A percentile compares a stretch with the other conserved stretches of the same genome.
These are phyloP conservation scores for Platanus orientalis DNA, from an alignment of 164 flowering plant species.

Conservation along the genomic window DNA sequence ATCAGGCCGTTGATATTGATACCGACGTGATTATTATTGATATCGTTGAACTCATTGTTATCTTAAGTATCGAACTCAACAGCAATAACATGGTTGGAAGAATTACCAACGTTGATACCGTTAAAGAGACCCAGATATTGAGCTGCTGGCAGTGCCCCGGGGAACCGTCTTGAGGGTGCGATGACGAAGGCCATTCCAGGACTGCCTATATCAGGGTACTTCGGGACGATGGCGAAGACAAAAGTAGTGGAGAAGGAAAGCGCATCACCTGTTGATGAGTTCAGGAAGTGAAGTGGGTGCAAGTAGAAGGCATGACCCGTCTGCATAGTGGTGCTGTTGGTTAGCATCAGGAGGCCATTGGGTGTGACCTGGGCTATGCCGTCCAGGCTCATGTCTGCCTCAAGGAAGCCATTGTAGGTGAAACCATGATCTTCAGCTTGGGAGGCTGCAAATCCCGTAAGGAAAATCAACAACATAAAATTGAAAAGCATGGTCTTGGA, in stretches of 20 bases:
- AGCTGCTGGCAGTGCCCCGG: not conserved
- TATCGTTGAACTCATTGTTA: too few relatives aligned
- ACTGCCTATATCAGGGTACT: slow-evolving; percentile 1
- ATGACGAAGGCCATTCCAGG: slow-evolving; percentile 23
- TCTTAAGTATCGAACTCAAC: too few relatives aligned
- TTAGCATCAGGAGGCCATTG: slow-evolving; percentile 19
- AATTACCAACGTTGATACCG: too few relatives aligned
- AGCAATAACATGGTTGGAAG: too few relatives aligned
- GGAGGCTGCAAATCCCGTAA: not conserved
- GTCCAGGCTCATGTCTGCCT: slow-evolving; percentile 8
- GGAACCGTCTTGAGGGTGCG: slow-evolving; percentile 12
- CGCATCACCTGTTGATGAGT: slow-evolving; percentile 5
- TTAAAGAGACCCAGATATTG: too few relatives aligned
- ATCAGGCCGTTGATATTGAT: too few relatives aligned
- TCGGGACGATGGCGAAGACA: slow-evolving; percentile 15
- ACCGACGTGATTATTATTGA: too few relatives aligned
- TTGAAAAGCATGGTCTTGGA: not conserved
- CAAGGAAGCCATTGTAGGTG: slow-evolving; percentile 13
- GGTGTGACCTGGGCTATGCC: slow-evolving; percentile 11
- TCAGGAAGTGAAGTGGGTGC: slow-evolving; percentile 14
- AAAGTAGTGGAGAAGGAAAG: slow-evolving; percentile 24
- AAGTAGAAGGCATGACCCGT: slow-evolving; percentile 25
- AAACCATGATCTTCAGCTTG: not conserved
- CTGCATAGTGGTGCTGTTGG: not conserved
- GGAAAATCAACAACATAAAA: not conserved